Conservation (phyloP, 176 grass and related monocot genomes). For the Poa pratensis region DNA sequence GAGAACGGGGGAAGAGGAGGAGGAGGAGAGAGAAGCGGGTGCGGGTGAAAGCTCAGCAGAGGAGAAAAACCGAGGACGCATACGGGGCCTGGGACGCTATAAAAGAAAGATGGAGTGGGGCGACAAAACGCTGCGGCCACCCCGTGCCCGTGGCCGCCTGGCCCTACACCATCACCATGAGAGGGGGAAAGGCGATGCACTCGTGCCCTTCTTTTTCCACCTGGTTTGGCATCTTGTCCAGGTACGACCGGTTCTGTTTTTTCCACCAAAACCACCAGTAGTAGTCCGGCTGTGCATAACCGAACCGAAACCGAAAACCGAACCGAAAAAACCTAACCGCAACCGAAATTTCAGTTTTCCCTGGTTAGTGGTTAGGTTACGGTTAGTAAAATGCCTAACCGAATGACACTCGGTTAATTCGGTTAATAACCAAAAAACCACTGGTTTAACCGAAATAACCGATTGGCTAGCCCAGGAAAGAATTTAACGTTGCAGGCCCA, state of each 20-base stretch:
- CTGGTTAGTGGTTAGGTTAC: too few species aligned
- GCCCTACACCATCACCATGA: too few species aligned
- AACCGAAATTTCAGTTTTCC: too few species aligned
- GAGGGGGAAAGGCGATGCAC: background rate
- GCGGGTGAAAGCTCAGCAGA: conserved; percentile 5
- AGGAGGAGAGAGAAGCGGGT: background rate
- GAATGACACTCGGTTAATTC: too few species aligned
- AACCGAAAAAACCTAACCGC: too few species aligned
- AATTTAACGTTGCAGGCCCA: too few species aligned
- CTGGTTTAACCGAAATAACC: too few species aligned
- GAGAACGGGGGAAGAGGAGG: background rate
- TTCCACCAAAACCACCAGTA: background rate
- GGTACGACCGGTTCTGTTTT: background rate
- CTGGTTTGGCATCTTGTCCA: conserved; percentile 11
- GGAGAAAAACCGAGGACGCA: conserved; percentile 49
- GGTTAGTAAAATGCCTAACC: too few species aligned
- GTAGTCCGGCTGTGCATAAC: too few species aligned
- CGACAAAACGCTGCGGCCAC: conserved; percentile 46
- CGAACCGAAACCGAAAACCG: too few species aligned
- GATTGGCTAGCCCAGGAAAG: too few species aligned
- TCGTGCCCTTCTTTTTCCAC: background rate
- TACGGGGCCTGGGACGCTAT: conserved; percentile 10
- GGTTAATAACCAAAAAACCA: too few species aligned
- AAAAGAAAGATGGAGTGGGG: conserved; percentile 23
- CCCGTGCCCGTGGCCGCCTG: background rate